Evolutionary conservation across 306 rosid genomes (phyloP).

Genomic region (Begonia fuchsioides): DNA sequence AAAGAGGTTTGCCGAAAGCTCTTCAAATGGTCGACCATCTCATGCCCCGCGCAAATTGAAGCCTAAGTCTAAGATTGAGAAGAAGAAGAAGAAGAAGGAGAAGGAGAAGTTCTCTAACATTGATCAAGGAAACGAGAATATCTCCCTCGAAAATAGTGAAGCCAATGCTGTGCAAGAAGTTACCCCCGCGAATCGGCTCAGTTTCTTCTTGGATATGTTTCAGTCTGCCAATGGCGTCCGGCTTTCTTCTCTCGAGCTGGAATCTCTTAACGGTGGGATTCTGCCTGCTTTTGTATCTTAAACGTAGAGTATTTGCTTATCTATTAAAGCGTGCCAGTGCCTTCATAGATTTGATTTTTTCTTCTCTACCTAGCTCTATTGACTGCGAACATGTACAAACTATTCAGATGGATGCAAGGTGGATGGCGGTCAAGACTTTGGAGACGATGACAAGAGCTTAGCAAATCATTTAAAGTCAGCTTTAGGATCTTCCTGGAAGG

Average conservation of each 20-base stretch:
- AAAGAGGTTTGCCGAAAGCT: neutral
- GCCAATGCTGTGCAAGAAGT: neutral
- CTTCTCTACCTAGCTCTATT: neutral
- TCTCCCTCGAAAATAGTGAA: neutral
- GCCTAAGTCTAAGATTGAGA: neutral
- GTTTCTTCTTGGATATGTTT: constrained; percentile 39
- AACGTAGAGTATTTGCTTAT: neutral
- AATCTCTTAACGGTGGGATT: constrained; percentile 41
- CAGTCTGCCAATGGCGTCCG: constrained; percentile 39
- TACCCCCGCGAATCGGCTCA: constrained; percentile 24
- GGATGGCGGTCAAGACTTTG: constrained; percentile 23
- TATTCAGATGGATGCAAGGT: constrained; percentile 30
- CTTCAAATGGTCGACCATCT: neutral
- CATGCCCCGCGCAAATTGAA: neutral
- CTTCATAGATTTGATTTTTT: neutral
- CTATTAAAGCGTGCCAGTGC: neutral
- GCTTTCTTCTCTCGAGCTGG: constrained; percentile 62
- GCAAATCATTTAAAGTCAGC: constrained; percentile 39
- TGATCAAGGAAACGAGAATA: neutral
- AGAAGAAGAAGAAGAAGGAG: constrained; percentile 1
- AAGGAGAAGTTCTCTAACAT: neutral
- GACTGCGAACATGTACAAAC: neutral
- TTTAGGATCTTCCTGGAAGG: constrained; percentile 62
- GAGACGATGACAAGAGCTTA: constrained; percentile 23
- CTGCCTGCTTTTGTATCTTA: neutral